Base-by-base conservation (phyloP, 345 rosid species). In the Populus pruinosa region DNA sequence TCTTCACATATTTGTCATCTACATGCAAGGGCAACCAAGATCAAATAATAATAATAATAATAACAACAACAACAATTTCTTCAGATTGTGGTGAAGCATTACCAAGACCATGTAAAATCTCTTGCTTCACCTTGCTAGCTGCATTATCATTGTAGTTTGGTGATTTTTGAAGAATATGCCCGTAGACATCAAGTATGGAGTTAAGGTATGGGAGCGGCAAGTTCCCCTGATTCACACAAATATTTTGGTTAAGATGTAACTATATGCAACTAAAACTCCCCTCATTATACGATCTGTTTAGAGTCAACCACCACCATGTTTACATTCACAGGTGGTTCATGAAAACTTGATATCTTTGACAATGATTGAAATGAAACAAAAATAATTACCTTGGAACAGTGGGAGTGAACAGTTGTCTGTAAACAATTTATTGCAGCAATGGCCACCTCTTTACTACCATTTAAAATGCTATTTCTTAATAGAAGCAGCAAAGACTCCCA, bases 401-500 rank as follows among this genome's bases (percentile, higher is more conserved):
- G 99, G 61, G 94, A 87, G 55, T 90, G 79, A 79, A 93, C 86
- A 70, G 99, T 87, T 71, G 93, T 93, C 80, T 92, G 98, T 47
- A 96, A 83, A 86, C 99, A 92, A 80, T 83, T 92, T 86, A 93
- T 85, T 43, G 94, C 98, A 65, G 98, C 99, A 85, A 96, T 87
- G 70, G 98, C 85, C 81, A 96, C 97, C 81, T 93, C 99, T 85
- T 90, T 96, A 74, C 98, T 93, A 59, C 98, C 93, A 87, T 87
- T 91, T 76, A 91, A 85, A 79, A 87, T 89, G 88, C 95, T 92
- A 79, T 90, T 88, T 85, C 86, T 92, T 67, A 91, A 89, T 78
- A 92, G 82, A 81, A 80, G 82, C 82, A 93, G 91, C 88, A 93
- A 83, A 64, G 96, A 89, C 74, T 96, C 97, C 99, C 99, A 93